These are phyloP conservation scores for Pyrenophora teres DNA, from an alignment of 2,329 filamentous ascomycete species.

Conservation along the genomic window DNA sequence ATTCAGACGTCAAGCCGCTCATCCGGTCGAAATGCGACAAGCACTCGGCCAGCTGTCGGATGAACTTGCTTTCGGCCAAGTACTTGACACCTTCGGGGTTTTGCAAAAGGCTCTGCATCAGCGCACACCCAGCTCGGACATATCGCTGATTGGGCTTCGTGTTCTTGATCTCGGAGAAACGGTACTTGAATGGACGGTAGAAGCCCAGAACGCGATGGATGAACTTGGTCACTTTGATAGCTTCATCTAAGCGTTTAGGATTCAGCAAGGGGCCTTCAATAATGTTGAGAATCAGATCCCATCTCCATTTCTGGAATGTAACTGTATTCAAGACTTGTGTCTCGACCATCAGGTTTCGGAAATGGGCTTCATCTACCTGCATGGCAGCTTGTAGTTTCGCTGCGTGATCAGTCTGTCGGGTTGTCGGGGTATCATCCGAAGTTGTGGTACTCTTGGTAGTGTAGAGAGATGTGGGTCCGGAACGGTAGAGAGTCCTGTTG, in stretches of 20 bases:
- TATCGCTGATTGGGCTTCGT: constrained; percentile 95
- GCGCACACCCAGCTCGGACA: constrained; percentile 82
- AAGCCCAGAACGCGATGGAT: constrained; percentile 94
- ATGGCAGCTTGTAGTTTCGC: constrained; percentile 61
- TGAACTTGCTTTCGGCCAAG: constrained; percentile 85
- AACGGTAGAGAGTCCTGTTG: constrained; percentile 87
- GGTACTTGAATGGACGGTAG: constrained; percentile 94
- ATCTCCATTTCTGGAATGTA: constrained; percentile 96
- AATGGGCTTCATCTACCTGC: constrained; percentile 67
- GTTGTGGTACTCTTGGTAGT: constrained; percentile 30
- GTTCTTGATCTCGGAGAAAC: constrained; percentile 87
- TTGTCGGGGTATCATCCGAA: constrained; percentile 26
- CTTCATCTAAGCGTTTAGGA: constrained; percentile 89
- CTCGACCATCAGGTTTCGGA: constrained; percentile 69
- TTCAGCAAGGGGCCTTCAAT: constrained; percentile 92
- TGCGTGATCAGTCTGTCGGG: constrained; percentile 50
- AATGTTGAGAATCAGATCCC: constrained; percentile 87
- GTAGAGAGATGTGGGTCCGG: constrained; percentile 56
- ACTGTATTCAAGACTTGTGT: constrained; percentile 86
- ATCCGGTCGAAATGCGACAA: constrained; percentile 92
- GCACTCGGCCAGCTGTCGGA: constrained; percentile 93
- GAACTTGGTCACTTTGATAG: constrained; percentile 93
- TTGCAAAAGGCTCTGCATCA: constrained; percentile 85
- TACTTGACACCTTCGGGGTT: constrained; percentile 84
- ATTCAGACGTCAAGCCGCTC: constrained; percentile 72